Evolutionary conservation across 2,329 filamentous ascomycete species (phyloP), one percentile per base, ranked within the genome.

Genomic region (Colletotrichum sp.): DNA sequence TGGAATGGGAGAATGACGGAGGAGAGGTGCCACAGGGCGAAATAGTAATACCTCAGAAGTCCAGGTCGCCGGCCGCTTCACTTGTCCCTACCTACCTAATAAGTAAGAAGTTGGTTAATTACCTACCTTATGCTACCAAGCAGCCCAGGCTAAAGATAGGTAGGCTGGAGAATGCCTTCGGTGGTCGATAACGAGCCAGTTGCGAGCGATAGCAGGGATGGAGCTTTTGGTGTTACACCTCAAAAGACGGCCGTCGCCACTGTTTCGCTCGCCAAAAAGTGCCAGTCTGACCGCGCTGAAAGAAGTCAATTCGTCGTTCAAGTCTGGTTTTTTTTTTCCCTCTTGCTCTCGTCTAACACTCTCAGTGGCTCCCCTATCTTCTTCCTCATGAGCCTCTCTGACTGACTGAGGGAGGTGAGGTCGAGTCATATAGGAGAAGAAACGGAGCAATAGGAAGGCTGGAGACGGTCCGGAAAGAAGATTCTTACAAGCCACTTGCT

Each of bases 401-500:
- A 39, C 28, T 32, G 39, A 49, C 39, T 49, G 39, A 49, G 18
- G 39, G 63, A 72, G 69, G 63, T 59, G 55, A 68, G 57, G 69
- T 68, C 32, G 26, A 65, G 60, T 57, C 63, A 59, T 62, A 64
- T 52, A 32, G 8, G 24, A 34, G 52, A 32, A 49, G 34, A 57
- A 55, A 34, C 12, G 32, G 73, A 73, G 63, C 73, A 76, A 68
- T 76, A 59, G 44, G 64, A 73, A 59, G 39, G 69, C 44, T 68
- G 26, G 64, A 68, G 44, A 34, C 64, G 57, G 49, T 66, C 64
- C 32, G 59, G 32, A 24, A 28, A 57, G 28, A 68, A 28, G 59
- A 72, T 52, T 68, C 69, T 68, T 73, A 73, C 70, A 76, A 73
- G 70, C 73, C 70, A 68, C 69, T 65, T 67, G 28, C 70, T 76